phyloP scores from a whole-genome alignment of 257 asterid genomes.

The Solanum clarkiae region DNA sequence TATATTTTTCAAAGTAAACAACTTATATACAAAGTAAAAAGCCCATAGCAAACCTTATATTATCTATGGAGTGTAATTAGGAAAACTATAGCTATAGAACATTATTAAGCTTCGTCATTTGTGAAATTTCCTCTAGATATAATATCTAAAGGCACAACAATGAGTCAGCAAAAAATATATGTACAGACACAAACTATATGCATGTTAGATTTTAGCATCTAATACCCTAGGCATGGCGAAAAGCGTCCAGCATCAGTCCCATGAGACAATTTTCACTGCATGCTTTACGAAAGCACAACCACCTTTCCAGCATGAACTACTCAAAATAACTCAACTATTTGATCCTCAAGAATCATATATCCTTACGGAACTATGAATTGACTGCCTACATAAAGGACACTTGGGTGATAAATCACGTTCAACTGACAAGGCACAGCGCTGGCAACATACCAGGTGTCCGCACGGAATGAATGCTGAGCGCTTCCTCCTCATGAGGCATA shows the following conservation, averaged over 20 bases:
- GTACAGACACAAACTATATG: neutral
- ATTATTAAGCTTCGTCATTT: too few species aligned
- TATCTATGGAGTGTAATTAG: too few species aligned
- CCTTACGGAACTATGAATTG: conserved; percentile 49
- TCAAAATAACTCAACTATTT: neutral
- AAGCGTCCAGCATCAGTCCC: neutral
- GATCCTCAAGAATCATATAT: conserved; percentile 54
- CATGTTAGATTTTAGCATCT: neutral
- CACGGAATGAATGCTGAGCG: conserved; percentile 85
- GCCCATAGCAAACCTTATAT: too few species aligned
- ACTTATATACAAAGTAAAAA: too few species aligned
- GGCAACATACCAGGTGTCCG: conserved; percentile 91
- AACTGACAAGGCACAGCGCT: conserved; percentile 58
- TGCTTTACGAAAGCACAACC: neutral
- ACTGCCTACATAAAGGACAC: conserved; percentile 90
- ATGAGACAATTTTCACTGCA: neutral
- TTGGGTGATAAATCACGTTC: conserved; percentile 60
- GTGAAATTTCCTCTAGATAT: neutral
- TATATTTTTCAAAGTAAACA: too few species aligned
- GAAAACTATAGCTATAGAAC: too few species aligned
- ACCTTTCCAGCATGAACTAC: neutral
- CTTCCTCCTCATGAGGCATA: conserved; percentile 72
- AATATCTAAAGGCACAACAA: neutral
- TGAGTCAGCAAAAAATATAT: neutral
- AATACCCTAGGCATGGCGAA: neutral